These are phyloP conservation scores for Cystofilobasidium bisporidii DNA, from an alignment of 768 basidiomycete genomes.

Conservation along the genomic window DNA sequence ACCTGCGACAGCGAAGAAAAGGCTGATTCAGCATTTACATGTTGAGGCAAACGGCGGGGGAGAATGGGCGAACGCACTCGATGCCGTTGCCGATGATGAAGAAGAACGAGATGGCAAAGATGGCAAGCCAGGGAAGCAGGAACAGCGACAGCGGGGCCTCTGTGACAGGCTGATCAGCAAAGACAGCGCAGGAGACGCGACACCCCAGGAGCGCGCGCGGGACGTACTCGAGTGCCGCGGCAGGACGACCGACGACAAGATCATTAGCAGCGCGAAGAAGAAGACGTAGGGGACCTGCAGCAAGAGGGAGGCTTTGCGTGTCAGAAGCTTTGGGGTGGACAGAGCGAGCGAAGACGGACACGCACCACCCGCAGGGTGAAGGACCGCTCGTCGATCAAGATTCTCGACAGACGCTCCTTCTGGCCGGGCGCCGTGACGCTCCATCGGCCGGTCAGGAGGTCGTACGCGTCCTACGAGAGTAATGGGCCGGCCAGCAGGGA, in stretches of 20 bases:
- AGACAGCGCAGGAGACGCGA: neutral
- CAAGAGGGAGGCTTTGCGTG: slow-evolving; percentile 5
- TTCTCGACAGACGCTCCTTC: slow-evolving; percentile 51
- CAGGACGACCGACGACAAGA: slow-evolving; percentile 66
- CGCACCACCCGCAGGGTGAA: slow-evolving; percentile 71
- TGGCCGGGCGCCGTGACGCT: slow-evolving; percentile 49
- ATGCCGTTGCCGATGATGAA: slow-evolving; percentile 53
- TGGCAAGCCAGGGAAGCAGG: slow-evolving; percentile 62
- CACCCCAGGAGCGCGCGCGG: neutral
- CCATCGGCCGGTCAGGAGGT: slow-evolving; percentile 87
- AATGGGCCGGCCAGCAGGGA: too few species aligned
- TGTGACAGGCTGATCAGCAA: slow-evolving; percentile 35
- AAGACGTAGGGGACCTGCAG: slow-evolving; percentile 71
- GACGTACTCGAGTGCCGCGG: slow-evolving; percentile 75
- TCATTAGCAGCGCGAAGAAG: slow-evolving; percentile 21
- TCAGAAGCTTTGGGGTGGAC: slow-evolving; percentile 12
- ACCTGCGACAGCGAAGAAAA: slow-evolving; percentile 49
- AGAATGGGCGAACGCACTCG: neutral
- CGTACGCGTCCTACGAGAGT: slow-evolving; percentile 70
- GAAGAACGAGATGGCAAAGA: slow-evolving; percentile 49
- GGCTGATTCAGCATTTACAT: neutral
- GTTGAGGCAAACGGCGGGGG: neutral
- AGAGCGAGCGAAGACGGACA: slow-evolving; percentile 28
- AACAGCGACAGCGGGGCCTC: slow-evolving; percentile 80
- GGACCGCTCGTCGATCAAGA: slow-evolving; percentile 70